Evolutionary conservation across 352 stramenopile species (phyloP), one percentile per base, ranked within the genome.

Genomic region (Phytophthora litchii): DNA sequence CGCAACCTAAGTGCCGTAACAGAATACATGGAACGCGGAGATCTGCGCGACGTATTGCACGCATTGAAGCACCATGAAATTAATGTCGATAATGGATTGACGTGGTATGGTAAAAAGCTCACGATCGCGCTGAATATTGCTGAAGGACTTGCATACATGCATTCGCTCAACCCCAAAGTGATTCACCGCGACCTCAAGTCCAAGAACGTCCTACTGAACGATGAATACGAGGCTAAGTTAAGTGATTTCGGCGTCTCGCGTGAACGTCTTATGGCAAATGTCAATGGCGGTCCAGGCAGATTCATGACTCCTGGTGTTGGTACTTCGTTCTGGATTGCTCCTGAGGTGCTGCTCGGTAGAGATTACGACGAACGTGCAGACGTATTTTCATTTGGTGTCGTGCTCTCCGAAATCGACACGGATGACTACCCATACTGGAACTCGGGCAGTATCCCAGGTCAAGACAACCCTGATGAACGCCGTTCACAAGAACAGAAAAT

Each of bases 121-220:
- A 70, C 41, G 7, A 79, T 92, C 46, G 74, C 83, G 1, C 46
- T 91, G 10, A 74, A 91, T 50, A 79, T 92, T 25, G 81, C 78
- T 2, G 70, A 89, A 42, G 83, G 64, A 20, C 72, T 91, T 23
- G 64, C 60, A 31, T 92, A 89, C 55, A 64, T 92, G 65, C 83
- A 92, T 59, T 88, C 83, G 35, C 57, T 78, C 14, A 72, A 65
- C 21, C 81, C 81, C 9, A 85, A 80, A 41, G 64, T 90, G 8
- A 90, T 94, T 60, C 85, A 94, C 36, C 80, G 85, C 25, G 85
- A 94, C 35, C 72, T 94, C 48, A 94, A 94, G 60, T 77, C 73
- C 19, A 91, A 86, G 64, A 94, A 94, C 42, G 76, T 94, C 43
- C 54, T 94, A 34, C 59, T 94, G 13, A 76, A 83, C 51, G 49